phyloP scores from a whole-genome alignment of 495 filamentous ascomycete species.

The Symbiotaphrina buchneri region DNA sequence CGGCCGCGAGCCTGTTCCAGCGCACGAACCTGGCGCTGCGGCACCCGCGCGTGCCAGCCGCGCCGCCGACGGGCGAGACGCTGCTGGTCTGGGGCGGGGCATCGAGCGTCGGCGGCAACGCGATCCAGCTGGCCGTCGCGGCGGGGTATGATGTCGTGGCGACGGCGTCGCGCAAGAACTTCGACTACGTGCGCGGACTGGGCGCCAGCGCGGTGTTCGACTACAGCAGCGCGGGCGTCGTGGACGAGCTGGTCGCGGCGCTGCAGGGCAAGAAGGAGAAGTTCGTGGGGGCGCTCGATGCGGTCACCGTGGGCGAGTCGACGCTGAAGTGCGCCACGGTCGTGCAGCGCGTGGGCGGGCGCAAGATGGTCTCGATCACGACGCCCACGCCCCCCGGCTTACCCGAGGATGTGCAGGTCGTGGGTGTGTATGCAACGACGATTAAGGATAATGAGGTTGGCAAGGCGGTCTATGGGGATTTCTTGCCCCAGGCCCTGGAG shows the following conservation, averaged over 20 bases:
- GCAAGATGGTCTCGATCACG: no score
- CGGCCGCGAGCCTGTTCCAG: constrained; percentile 25
- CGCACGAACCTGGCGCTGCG: constrained; percentile 17
- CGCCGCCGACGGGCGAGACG: constrained; percentile 13
- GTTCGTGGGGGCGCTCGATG: no score
- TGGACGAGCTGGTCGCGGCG: constrained; percentile 1
- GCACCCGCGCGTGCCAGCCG: constrained; percentile 11
- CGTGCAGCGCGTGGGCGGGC: no score
- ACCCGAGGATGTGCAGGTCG: no score
- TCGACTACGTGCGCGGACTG: constrained; percentile 22
- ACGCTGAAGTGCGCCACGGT: no score
- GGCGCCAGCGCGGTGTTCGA: constrained; percentile 36
- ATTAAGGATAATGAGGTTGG: constrained; percentile 16
- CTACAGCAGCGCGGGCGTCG: constrained; percentile 20
- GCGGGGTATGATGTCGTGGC: constrained; percentile 35
- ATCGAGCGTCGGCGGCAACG: constrained; percentile 31
- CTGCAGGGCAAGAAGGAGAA: background rate
- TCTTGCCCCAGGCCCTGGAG: constrained; percentile 14
- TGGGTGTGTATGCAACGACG: no score
- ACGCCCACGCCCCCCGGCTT: no score
- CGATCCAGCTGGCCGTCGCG: constrained; percentile 35
- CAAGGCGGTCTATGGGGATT: constrained; percentile 13
- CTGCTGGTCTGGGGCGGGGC: constrained; percentile 39
- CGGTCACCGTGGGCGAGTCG: no score
- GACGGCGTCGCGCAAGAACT: constrained; percentile 29